These are phyloP conservation scores for Pseudozyma sp. DNA, from an alignment of 1,284 basidiomycete genomes.

Conservation along the genomic window DNA sequence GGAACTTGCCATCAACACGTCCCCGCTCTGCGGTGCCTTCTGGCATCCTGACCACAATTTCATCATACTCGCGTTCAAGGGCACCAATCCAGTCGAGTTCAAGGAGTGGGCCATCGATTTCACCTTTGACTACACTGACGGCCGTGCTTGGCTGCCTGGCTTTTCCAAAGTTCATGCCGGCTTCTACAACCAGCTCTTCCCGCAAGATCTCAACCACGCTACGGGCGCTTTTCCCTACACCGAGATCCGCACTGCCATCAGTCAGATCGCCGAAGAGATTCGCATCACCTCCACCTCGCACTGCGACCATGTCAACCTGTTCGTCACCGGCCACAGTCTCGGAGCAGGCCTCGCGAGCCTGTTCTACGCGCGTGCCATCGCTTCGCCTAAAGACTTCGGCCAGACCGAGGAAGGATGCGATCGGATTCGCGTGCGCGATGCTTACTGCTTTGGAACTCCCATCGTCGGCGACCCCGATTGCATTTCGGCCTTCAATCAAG, in stretches of 20 bases:
- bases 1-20: slow-evolving; percentile 49
- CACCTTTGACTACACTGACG: slow-evolving; percentile 51
- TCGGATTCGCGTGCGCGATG: slow-evolving; percentile 42
- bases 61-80: slow-evolving; percentile 54
- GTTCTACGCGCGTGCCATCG: slow-evolving; percentile 42
- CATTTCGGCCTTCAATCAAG: slow-evolving; percentile 43
- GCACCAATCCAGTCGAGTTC: slow-evolving; percentile 69
- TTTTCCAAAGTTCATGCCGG: slow-evolving; percentile 47
- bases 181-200: slow-evolving; percentile 53
- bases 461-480: slow-evolving; percentile 50
- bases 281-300: slow-evolving; percentile 14
- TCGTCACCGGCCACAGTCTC: slow-evolving; percentile 43
- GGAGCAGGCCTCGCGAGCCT: slow-evolving; percentile 43
- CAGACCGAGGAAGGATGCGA: slow-evolving; percentile 23
- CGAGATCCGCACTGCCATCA: slow-evolving; percentile 33
- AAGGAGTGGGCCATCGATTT: slow-evolving; percentile 69
- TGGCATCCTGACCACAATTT: slow-evolving; percentile 48
- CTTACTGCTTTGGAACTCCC: slow-evolving; percentile 51
- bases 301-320: slow-evolving; percentile 45
- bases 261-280: slow-evolving; percentile 35
- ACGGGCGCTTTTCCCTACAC: slow-evolving; percentile 39
- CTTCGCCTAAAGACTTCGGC: slow-evolving; percentile 47
- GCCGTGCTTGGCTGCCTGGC: slow-evolving; percentile 44
- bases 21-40: slow-evolving; percentile 46
- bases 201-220: slow-evolving; percentile 31